Conservation (phyloP, 805 yeast genomes). For the Yarrowia deformans region DNA sequence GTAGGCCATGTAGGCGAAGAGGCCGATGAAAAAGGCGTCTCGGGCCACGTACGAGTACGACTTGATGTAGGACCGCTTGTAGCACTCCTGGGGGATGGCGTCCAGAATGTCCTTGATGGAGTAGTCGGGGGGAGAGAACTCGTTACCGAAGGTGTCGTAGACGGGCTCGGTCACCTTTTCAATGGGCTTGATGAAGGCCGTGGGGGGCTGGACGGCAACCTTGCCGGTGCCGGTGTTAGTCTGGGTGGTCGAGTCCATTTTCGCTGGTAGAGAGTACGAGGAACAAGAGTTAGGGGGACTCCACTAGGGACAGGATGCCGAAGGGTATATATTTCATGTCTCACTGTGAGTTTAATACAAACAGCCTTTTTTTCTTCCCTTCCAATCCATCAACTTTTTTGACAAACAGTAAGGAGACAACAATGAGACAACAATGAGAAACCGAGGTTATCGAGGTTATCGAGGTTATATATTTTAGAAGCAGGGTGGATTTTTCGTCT, state of each 20-base stretch:
- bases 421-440: too few relatives aligned
- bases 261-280: not conserved
- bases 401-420: not conserved
- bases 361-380: not conserved
- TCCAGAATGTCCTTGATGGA: constrained; percentile 75
- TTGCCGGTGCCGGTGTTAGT: constrained; percentile 37
- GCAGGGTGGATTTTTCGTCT: not conserved
- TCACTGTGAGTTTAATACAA: not conserved
- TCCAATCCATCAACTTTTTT: not conserved
- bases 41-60: constrained; percentile 73
- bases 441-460: too few relatives aligned
- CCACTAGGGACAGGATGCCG: not conserved
- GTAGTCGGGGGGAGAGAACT: constrained; percentile 75
- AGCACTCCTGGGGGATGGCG: constrained; percentile 78
- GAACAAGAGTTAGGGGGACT: not conserved
- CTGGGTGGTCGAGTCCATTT: constrained; percentile 35
- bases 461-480: not conserved
- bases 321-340: constrained; percentile 23
- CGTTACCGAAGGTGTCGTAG: constrained; percentile 67
- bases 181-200: constrained; percentile 34
- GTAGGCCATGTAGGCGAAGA: constrained; percentile 63
- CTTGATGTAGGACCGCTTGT: constrained; percentile 62
- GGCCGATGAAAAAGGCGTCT: constrained; percentile 58
- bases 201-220: constrained; percentile 37
- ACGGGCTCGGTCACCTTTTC: constrained; percentile 39